Conservation (phyloP, 2,329 filamentous ascomycete genomes). For the Penicillium italicum region DNA sequence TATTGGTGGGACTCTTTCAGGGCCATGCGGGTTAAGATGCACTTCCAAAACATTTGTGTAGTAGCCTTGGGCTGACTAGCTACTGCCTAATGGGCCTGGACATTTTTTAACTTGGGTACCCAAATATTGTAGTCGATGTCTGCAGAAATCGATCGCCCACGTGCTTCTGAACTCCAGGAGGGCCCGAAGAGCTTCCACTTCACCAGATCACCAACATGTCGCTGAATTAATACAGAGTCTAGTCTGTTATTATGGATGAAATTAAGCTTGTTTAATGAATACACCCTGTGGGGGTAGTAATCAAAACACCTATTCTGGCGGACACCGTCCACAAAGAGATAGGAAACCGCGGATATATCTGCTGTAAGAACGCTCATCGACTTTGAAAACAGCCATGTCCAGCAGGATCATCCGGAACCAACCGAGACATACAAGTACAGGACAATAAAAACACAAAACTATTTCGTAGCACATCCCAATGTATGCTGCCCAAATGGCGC, state of each 20-base stretch:
- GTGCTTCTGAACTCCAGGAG: no score
- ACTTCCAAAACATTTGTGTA: not conserved
- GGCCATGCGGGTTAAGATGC: not conserved
- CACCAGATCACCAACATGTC: not conserved
- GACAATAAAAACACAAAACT: constrained; percentile 12
- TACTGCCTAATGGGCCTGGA: not conserved
- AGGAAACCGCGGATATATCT: constrained; percentile 3
- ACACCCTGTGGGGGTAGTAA: not conserved
- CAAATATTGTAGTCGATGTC: not conserved
- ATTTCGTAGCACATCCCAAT: constrained; percentile 24
- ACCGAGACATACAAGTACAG: constrained; percentile 24
- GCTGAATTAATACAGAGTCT: not conserved
- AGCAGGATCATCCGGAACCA: constrained; percentile 1
- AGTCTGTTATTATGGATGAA: not conserved
- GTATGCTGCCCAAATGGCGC: constrained; percentile 15
- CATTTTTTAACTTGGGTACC: not conserved
- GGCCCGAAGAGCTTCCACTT: not conserved
- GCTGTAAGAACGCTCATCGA: constrained; percentile 8
- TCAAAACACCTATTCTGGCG: not conserved
- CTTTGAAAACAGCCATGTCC: constrained; percentile 9
- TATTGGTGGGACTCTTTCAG: not conserved
- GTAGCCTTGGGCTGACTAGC: not conserved
- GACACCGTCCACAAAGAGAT: not conserved
- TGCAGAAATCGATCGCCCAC: not conserved
- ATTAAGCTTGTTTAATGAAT: not conserved